These are phyloP conservation scores for Amphirosellinia nigrospora DNA, from an alignment of 495 filamentous ascomycete species.

Conservation along the genomic window DNA sequence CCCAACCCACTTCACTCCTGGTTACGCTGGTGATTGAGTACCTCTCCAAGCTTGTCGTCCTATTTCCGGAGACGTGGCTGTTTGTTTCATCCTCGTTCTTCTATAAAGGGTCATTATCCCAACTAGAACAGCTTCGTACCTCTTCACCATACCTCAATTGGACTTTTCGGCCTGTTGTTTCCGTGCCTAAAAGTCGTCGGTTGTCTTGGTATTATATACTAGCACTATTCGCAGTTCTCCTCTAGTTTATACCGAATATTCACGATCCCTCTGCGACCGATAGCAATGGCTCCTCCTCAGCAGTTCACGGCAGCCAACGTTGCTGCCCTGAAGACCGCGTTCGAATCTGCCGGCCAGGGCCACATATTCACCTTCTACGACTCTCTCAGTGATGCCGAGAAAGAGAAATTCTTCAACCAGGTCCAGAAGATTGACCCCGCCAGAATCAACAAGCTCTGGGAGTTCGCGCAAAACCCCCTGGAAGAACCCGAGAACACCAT, in stretches of 20 bases:
- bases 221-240: not conserved
- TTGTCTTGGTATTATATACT: slow-evolving; percentile 8
- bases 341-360: slow-evolving; percentile 77
- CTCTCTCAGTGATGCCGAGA: slow-evolving; percentile 71
- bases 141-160: slow-evolving; percentile 13
- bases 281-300: slow-evolving; percentile 49
- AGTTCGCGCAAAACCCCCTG: slow-evolving; percentile 81
- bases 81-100: slow-evolving; percentile 3
- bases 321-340: slow-evolving; percentile 76
- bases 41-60: slow-evolving; percentile 14
- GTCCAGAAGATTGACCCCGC: slow-evolving; percentile 78
- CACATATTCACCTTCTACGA: slow-evolving; percentile 95
- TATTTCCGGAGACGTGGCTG: slow-evolving; percentile 3
- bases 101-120: slow-evolving; percentile 22
- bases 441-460: slow-evolving; percentile 81
- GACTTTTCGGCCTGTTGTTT: not conserved
- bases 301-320: slow-evolving; percentile 77
- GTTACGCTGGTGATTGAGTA: slow-evolving; percentile 6
- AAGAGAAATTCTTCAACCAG: slow-evolving; percentile 81
- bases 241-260: not conserved
- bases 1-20: slow-evolving; percentile 14
- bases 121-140: not conserved
- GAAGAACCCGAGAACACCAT: slow-evolving; percentile 60
- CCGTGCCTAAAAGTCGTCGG: not conserved
- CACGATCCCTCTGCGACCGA: not conserved